These are phyloP conservation scores for Trichoderma hamatum DNA, from an alignment of 2,329 filamentous ascomycete species.

Conservation along the genomic window DNA sequence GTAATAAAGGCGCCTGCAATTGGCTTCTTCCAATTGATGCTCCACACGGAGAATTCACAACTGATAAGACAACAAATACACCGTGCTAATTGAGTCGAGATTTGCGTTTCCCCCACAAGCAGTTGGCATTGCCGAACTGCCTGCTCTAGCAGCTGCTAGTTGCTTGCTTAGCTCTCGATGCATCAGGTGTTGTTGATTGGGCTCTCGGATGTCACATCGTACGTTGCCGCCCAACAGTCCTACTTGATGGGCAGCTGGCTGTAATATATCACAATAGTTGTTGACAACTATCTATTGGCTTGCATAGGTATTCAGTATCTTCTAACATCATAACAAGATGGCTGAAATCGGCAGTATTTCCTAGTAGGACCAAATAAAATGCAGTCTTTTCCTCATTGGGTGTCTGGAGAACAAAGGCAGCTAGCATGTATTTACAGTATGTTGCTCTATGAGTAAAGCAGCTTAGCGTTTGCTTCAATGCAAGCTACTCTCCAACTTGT, in stretches of 20 bases:
- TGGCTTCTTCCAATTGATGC: neutral
- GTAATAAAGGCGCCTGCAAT: neutral
- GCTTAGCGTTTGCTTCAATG: neutral
- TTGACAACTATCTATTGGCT: neutral
- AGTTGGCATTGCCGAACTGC: too few species aligned
- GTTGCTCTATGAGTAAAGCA: neutral
- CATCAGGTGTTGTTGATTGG: neutral
- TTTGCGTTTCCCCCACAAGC: neutral
- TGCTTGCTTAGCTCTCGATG: neutral
- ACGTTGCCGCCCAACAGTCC: conserved; percentile 9
- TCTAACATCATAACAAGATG: neutral
- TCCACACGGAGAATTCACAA: neutral
- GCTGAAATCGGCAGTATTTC: neutral
- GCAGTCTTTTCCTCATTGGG: neutral
- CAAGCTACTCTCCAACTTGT: neutral
- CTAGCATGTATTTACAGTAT: neutral
- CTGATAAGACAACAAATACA: neutral
- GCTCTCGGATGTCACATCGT: neutral
- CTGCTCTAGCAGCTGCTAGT: neutral
- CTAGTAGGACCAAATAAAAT: neutral
- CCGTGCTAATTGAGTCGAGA: neutral
- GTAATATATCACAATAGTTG: neutral
- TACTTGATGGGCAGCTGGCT: neutral
- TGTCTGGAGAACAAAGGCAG: neutral
- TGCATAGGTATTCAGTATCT: neutral